Conservation (phyloP, 2,329 filamentous ascomycete genomes). For the Claviceps capensis region DNA sequence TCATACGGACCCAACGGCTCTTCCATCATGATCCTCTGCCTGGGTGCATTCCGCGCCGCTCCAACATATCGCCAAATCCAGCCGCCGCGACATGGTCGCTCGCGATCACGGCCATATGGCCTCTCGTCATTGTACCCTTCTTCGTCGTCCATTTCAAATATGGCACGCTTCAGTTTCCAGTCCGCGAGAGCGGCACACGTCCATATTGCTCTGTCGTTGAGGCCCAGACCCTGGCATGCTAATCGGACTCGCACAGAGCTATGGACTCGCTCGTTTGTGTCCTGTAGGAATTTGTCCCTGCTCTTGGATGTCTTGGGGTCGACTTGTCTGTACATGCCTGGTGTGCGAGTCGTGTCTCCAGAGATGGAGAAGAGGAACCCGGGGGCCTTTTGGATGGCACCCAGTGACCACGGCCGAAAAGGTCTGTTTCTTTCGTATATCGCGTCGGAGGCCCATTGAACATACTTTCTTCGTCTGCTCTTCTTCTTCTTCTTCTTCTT, state of each 20-base stretch:
- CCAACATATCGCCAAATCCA: conserved; percentile 44
- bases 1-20: conserved; percentile 41
- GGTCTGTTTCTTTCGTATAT: conserved; percentile 35
- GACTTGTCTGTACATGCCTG: conserved; percentile 33
- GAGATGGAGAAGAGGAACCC: conserved; percentile 30
- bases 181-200: conserved; percentile 28
- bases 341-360: conserved; percentile 29
- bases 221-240: conserved; percentile 33
- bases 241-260: conserved; percentile 40
- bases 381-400: conserved; percentile 25
- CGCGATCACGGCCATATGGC: conserved; percentile 12
- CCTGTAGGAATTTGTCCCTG: conserved; percentile 27
- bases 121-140: conserved; percentile 8
- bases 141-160: neutral
- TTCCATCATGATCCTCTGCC: conserved; percentile 32
- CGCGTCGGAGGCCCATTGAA: conserved; percentile 31
- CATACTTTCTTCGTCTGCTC: neutral
- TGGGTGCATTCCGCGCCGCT: conserved; percentile 25
- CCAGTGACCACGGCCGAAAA: conserved; percentile 34
- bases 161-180: conserved; percentile 29
- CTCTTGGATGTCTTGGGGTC: conserved; percentile 25
- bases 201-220: conserved; percentile 36
- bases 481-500: neutral
- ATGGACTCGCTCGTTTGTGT: conserved; percentile 43
- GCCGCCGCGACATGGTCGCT: conserved; percentile 12